These are phyloP conservation scores for Pseudopyricularia cyperi DNA, from an alignment of 2,329 filamentous ascomycete genomes.

Conservation along the genomic window DNA sequence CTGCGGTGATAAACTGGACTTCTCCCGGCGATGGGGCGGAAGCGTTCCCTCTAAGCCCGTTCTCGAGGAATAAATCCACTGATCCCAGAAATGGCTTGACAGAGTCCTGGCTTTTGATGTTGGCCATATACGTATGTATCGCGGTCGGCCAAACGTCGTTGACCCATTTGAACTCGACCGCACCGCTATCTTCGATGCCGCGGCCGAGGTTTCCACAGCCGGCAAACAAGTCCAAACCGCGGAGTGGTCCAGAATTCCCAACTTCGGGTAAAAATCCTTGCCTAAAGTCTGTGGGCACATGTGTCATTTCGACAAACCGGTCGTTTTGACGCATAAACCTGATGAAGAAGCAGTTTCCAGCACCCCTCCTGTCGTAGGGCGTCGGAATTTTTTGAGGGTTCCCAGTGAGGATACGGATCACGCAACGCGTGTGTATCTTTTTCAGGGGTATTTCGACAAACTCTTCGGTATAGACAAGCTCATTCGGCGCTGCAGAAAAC, in stretches of 20 bases:
- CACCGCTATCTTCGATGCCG: constrained; percentile 60
- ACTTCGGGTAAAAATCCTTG: constrained; percentile 41
- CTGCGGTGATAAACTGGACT: constrained; percentile 57
- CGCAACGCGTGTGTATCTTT: constrained; percentile 41
- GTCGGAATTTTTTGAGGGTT: neutral
- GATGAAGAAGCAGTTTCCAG: constrained; percentile 54
- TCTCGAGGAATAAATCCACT: constrained; percentile 52
- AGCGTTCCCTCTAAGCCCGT: constrained; percentile 39
- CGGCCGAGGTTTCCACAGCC: constrained; percentile 68
- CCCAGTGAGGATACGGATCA: constrained; percentile 39
- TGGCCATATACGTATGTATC: constrained; percentile 63
- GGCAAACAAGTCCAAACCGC: constrained; percentile 61
- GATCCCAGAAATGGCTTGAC: constrained; percentile 54
- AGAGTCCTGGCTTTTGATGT: constrained; percentile 26
- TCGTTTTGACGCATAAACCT: constrained; percentile 10
- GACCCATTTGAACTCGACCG: constrained; percentile 49
- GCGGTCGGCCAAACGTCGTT: constrained; percentile 54
- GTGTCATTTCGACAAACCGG: neutral
- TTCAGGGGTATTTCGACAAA: constrained; percentile 20
- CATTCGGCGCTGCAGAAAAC: constrained; percentile 28
- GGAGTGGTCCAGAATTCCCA: constrained; percentile 23
- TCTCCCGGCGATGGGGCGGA: constrained; percentile 45
- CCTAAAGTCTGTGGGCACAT: constrained; percentile 3
- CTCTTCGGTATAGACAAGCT: constrained; percentile 42
- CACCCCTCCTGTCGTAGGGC: constrained; percentile 54